A percentile compares a stretch with the other conserved stretches of the same genome.
Evolutionary conservation across 108 stramenopile species (phyloP).

Genomic region (Bacterosira constricta): DNA sequence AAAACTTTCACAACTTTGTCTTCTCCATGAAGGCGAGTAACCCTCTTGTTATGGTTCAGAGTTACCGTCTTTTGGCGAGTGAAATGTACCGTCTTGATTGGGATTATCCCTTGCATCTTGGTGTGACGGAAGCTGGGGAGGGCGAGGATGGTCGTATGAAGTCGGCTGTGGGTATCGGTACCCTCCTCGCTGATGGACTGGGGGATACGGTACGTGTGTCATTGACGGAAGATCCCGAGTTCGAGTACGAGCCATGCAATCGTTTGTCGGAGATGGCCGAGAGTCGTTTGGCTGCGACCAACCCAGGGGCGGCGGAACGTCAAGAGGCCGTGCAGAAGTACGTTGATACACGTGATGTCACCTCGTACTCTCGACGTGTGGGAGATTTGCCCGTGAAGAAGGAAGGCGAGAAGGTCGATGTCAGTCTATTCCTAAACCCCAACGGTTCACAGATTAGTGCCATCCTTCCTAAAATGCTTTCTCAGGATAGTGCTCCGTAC

Average conservation of each 20-base stretch:
- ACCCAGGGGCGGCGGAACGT: conserved; percentile 64
- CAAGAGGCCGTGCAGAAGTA: conserved; percentile 75
- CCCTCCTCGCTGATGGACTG: conserved; percentile 93
- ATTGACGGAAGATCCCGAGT: conserved; percentile 97
- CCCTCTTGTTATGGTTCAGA: conserved; percentile 98
- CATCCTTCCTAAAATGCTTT: conserved; percentile 84
- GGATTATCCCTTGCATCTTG: conserved; percentile 98
- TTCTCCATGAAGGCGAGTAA: conserved; percentile 98
- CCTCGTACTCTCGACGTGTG: conserved; percentile 68
- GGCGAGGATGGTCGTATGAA: conserved; percentile 99
- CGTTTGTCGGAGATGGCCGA: conserved; percentile 87
- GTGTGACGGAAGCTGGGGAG: conserved; percentile 97
- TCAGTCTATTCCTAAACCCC: conserved; percentile 81
- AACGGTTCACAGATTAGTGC: conserved; percentile 86
- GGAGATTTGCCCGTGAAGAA: conserved; percentile 73
- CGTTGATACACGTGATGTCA: conserved; percentile 86
- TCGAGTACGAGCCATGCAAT: conserved; percentile 93
- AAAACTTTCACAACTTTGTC: conserved; percentile 98
- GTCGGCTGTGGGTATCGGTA: conserved; percentile 96
- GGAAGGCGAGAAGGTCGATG: conserved; percentile 87
- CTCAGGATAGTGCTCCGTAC: conserved; percentile 76
- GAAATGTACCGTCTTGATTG: conserved; percentile 92
- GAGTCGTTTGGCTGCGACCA: conserved; percentile 60
- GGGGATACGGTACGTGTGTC: conserved; percentile 97
- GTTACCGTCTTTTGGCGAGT: conserved; percentile 91